These are phyloP conservation scores for Roridomyces roridus DNA, from an alignment of 768 basidiomycete species.

Conservation along the genomic window DNA sequence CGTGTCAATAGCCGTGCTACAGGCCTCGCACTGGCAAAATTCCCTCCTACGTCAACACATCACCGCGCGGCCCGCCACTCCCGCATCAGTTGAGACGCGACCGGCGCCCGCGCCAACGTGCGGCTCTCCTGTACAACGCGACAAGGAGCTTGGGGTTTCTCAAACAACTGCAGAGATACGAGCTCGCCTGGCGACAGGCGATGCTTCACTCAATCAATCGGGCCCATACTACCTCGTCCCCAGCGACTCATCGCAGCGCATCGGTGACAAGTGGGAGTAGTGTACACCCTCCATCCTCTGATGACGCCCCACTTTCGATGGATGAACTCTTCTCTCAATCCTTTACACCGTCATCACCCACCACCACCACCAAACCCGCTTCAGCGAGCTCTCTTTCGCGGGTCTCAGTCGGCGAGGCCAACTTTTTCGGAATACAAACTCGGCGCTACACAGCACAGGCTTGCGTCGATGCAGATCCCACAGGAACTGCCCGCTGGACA, in stretches of 20 bases:
- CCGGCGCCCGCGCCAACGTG: slow-evolving; percentile 26
- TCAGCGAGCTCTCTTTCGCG: slow-evolving; percentile 34
- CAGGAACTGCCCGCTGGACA: slow-evolving; percentile 63
- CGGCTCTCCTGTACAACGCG: slow-evolving; percentile 42
- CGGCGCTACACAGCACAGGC: slow-evolving; percentile 47
- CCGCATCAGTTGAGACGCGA: slow-evolving; percentile 30
- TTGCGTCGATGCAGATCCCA: slow-evolving; percentile 48
- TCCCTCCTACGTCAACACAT: slow-evolving; percentile 70
- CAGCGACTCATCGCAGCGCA: slow-evolving; percentile 70
- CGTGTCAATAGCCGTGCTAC: slow-evolving; percentile 69
- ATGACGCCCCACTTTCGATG: slow-evolving; percentile 55
- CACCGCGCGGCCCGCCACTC: slow-evolving; percentile 46
- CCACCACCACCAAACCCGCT: slow-evolving; percentile 25
- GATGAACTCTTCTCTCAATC: slow-evolving; percentile 67
- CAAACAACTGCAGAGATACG: slow-evolving; percentile 59
- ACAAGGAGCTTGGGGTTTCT: slow-evolving; percentile 77
- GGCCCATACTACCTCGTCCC: slow-evolving; percentile 69
- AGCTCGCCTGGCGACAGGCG: slow-evolving; percentile 27
- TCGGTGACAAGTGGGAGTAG: slow-evolving; percentile 70
- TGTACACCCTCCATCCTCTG: slow-evolving; percentile 40
- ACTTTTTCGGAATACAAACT: slow-evolving; percentile 69
- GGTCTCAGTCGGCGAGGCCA: slow-evolving; percentile 47
- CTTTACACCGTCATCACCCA: slow-evolving; percentile 27
- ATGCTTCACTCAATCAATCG: slow-evolving; percentile 27
- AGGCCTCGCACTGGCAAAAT: slow-evolving; percentile 82